Percentiles rank a stretch among this genome's conserved stretches.
These are phyloP conservation scores for Nigrospora osmanthi DNA, from an alignment of 2,329 filamentous ascomycete genomes.

Conservation along the genomic window DNA sequence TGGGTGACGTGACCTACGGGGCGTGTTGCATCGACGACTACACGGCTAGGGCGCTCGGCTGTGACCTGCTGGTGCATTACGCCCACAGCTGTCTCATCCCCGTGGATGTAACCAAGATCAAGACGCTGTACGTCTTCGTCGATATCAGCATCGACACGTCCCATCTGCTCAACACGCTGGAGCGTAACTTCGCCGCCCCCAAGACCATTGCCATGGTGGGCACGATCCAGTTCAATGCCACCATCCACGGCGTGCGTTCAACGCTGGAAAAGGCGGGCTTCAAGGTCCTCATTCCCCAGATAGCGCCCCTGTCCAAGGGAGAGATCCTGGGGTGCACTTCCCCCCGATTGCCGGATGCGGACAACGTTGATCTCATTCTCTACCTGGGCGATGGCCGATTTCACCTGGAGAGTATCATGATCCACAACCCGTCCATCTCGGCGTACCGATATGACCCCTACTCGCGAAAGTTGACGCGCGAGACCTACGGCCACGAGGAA, in stretches of 20 bases:
- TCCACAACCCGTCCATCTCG: conserved; percentile 85
- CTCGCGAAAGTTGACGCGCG: conserved; percentile 81
- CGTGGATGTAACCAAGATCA: conserved; percentile 92
- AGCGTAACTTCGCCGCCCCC: conserved; percentile 76
- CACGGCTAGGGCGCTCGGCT: conserved; percentile 87
- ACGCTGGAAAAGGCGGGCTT: conserved; percentile 79
- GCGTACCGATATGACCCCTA: conserved; percentile 98
- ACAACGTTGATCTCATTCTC: conserved; percentile 50
- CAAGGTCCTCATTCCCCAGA: conserved; percentile 81
- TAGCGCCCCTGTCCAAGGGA: conserved; percentile 84
- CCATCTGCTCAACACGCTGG: conserved; percentile 79
- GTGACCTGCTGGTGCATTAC: conserved; percentile 92
- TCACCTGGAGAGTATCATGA: conserved; percentile 97
- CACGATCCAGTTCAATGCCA: conserved; percentile 98
- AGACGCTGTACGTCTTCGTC: conserved; percentile 96
- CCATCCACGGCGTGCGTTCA: conserved; percentile 76
- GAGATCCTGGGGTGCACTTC: conserved; percentile 98
- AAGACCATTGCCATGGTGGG: conserved; percentile 91
- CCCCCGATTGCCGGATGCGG: conserved; percentile 54
- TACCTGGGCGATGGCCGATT: conserved; percentile 24
- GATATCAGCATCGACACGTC: conserved; percentile 92
- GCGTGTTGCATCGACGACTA: conserved; percentile 99
- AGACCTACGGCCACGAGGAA: conserved; percentile 85
- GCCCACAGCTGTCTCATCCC: conserved; percentile 95
- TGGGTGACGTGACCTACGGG: conserved; percentile 98